Conservation (phyloP, 768 basidiomycete species). For the Trametes coccinea region DNA sequence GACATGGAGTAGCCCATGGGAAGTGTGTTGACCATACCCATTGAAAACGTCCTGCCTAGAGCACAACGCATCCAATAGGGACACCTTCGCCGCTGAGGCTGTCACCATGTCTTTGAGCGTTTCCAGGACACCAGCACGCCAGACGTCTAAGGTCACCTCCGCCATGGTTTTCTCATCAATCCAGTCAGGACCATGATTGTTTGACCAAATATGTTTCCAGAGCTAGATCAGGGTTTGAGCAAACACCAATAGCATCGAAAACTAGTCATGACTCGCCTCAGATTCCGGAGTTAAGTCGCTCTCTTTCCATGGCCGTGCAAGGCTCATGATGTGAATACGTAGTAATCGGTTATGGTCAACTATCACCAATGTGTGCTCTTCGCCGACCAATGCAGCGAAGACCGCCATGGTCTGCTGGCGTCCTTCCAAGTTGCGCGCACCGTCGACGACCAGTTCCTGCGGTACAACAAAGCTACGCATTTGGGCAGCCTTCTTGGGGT, state of each 20-base stretch:
- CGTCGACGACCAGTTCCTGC: neutral
- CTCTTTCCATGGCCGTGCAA: no score
- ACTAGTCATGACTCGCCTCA: no score
- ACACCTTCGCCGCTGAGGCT: no score
- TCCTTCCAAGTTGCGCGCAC: neutral
- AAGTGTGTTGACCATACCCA: slow-evolving; percentile 2
- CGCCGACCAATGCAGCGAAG: neutral
- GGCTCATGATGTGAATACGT: neutral
- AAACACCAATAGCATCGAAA: no score
- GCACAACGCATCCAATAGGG: neutral
- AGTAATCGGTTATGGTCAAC: neutral
- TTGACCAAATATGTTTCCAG: neutral
- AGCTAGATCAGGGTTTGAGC: neutral
- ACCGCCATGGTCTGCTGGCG: neutral
- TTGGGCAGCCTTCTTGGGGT: neutral
- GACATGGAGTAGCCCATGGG: neutral
- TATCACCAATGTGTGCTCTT: neutral
- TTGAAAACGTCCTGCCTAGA: neutral
- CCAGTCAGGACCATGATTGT: neutral
- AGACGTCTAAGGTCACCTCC: no score
- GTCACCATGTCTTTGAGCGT: no score
- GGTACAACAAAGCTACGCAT: neutral
- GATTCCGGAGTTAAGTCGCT: no score
- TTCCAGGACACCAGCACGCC: neutral
- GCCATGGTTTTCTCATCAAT: no score